Evolutionary conservation across 2,329 filamentous ascomycete species (phyloP).

Genomic region (Pseudogymnoascus sp.): DNA sequence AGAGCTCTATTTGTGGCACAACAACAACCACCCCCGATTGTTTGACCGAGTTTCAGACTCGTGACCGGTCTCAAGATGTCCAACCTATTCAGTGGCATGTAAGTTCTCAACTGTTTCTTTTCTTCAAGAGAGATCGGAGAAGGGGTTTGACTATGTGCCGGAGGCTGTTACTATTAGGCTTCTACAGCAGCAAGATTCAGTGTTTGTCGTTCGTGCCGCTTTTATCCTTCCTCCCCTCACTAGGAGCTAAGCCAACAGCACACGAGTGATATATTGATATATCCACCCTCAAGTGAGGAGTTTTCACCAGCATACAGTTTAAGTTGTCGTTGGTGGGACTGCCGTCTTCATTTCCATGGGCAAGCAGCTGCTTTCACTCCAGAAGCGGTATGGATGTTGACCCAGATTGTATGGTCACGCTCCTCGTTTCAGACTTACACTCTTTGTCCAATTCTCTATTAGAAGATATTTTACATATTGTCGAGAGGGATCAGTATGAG

Average conservation of each 20-base stretch:
- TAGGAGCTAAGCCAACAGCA: neutral
- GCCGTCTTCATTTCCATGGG: neutral
- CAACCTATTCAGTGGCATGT: slow-evolving; percentile 30
- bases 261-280: neutral
- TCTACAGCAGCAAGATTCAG: neutral
- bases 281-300: neutral
- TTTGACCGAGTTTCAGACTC: slow-evolving; percentile 7
- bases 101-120: slow-evolving; percentile 16
- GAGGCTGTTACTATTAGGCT: neutral
- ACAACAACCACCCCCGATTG: slow-evolving; percentile 2
- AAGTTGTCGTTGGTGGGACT: neutral
- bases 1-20: neutral
- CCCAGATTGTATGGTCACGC: neutral
- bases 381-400: neutral
- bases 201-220: neutral
- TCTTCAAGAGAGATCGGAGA: neutral
- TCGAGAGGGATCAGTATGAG: neutral
- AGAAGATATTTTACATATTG: neutral
- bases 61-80: slow-evolving; percentile 21
- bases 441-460: neutral
- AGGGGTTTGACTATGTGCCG: neutral
- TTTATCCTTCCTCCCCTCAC: neutral
- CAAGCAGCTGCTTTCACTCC: neutral
- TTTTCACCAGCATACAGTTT: neutral
- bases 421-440: neutral